These are phyloP conservation scores for Aspergillus clavatus DNA, from an alignment of 2,329 filamentous ascomycete species.

Conservation along the genomic window DNA sequence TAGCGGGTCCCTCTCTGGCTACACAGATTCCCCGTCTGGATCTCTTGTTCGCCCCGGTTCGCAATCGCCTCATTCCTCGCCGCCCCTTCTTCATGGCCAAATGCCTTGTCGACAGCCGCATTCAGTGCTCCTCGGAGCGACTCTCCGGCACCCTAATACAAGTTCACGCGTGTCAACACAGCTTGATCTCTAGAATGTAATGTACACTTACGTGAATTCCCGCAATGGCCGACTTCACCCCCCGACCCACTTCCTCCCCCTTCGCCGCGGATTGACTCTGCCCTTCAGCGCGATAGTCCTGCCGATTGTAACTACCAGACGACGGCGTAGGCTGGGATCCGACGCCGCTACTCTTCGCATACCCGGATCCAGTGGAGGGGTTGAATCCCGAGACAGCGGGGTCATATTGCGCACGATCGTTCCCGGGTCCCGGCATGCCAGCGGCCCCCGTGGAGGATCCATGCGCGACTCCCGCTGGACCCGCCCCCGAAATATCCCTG, in stretches of 20 bases:
- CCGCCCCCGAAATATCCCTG: neutral
- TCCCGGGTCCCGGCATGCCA: slow-evolving; percentile 16
- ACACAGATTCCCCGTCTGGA: slow-evolving; percentile 19
- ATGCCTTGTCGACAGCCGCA: slow-evolving; percentile 36
- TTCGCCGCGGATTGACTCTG: slow-evolving; percentile 8
- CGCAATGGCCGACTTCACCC: slow-evolving; percentile 26
- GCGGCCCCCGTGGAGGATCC: slow-evolving; percentile 28
- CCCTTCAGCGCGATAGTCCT: slow-evolving; percentile 12
- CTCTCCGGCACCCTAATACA: slow-evolving; percentile 38
- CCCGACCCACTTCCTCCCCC: slow-evolving; percentile 20
- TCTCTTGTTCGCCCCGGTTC: slow-evolving; percentile 32
- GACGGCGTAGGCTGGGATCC: slow-evolving; percentile 9
- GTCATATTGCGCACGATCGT: slow-evolving; percentile 17
- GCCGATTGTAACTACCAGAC: slow-evolving; percentile 14
- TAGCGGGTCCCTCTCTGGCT: too few relatives aligned
- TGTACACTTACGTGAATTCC: slow-evolving; percentile 32
- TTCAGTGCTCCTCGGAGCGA: slow-evolving; percentile 36
- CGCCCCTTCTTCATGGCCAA: slow-evolving; percentile 33
- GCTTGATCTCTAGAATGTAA: neutral
- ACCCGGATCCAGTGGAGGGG: slow-evolving; percentile 23
- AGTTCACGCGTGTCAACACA: neutral
- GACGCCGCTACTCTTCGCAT: slow-evolving; percentile 10
- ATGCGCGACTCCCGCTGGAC: slow-evolving; percentile 8
- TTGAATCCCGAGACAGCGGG: slow-evolving; percentile 22
- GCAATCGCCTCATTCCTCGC: slow-evolving; percentile 36